Conservation (phyloP, 805 yeast genomes). For the Yamadazyma endophytica region DNA sequence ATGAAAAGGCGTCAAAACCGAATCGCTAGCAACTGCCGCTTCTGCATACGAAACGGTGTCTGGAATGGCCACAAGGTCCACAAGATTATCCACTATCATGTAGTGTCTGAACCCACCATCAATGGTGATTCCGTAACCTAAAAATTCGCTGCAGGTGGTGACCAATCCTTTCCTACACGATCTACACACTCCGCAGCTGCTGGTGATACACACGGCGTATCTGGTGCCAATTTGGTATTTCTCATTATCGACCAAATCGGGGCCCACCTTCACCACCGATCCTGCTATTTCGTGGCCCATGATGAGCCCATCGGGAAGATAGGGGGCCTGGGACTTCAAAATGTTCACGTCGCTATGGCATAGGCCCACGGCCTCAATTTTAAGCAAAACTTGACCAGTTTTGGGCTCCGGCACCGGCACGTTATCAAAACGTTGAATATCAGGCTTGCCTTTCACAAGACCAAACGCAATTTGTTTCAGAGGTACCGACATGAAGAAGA, state of each 20-base stretch:
- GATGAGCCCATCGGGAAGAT: slow-evolving; percentile 26
- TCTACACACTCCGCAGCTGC: slow-evolving; percentile 32
- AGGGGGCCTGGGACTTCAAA: slow-evolving; percentile 18
- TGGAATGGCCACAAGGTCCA: slow-evolving; percentile 35
- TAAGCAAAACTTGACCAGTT: slow-evolving; percentile 26
- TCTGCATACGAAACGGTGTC: slow-evolving; percentile 33
- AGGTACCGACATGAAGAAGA: slow-evolving; percentile 16
- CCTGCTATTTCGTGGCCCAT: slow-evolving; percentile 48
- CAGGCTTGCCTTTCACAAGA: slow-evolving; percentile 20
- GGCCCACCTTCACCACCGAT: slow-evolving; percentile 27
- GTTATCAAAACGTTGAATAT: slow-evolving; percentile 22
- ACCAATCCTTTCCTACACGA: slow-evolving; percentile 33
- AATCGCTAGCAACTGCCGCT: slow-evolving; percentile 41
- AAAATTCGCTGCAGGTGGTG: slow-evolving; percentile 21
- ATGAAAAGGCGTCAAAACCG: slow-evolving; percentile 40
- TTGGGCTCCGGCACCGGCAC: slow-evolving; percentile 29
- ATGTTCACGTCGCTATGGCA: slow-evolving; percentile 43
- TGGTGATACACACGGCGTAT: slow-evolving; percentile 23
- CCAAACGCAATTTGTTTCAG: slow-evolving; percentile 32
- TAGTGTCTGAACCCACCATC: slow-evolving; percentile 43
- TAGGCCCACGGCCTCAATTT: slow-evolving; percentile 41
- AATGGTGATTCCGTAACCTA: slow-evolving; percentile 30
- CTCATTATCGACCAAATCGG: slow-evolving; percentile 16
- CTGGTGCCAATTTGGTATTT: slow-evolving; percentile 26
- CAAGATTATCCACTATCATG: slow-evolving; percentile 30